phyloP scores from a whole-genome alignment of 2,329 filamentous ascomycete genomes.

The Teratosphaeriaceae sp. region DNA sequence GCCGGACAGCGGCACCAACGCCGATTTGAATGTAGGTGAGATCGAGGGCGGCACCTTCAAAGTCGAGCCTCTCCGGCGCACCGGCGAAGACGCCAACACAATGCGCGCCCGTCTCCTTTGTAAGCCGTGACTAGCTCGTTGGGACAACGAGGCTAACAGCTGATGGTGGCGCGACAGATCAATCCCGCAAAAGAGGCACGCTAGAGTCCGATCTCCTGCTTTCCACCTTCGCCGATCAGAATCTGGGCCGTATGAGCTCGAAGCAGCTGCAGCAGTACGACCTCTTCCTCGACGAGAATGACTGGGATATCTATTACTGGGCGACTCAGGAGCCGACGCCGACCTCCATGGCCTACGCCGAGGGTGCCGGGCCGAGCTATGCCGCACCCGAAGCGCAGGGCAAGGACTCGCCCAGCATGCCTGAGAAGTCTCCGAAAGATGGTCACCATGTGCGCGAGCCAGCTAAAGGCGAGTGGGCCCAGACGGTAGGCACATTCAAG shows the following conservation, averaged over 20 bases:
- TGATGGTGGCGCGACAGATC: conserved; percentile 54
- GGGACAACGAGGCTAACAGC: conserved; percentile 14
- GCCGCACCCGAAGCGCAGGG: conserved; percentile 41
- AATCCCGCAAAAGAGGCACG: conserved; percentile 92
- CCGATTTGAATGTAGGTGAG: conserved; percentile 76
- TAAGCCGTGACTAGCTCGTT: conserved; percentile 30
- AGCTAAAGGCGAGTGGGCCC: conserved; percentile 79
- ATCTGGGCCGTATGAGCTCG: conserved; percentile 67
- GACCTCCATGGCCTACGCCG: conserved; percentile 51
- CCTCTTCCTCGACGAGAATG: conserved; percentile 92
- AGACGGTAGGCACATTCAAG: conserved; percentile 91
- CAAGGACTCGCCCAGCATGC: conserved; percentile 20
- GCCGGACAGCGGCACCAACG: conserved; percentile 42
- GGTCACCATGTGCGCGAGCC: conserved; percentile 46
- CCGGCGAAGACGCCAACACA: conserved; percentile 75
- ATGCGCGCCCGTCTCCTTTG: conserved; percentile 82
- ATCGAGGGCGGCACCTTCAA: conserved; percentile 80
- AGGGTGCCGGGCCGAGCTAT: conserved; percentile 42
- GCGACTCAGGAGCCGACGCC: conserved; percentile 73
- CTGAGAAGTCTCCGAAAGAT: conserved; percentile 33
- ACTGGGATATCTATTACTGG: conserved; percentile 99
- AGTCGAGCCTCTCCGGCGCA: conserved; percentile 80
- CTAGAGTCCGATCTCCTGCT: conserved; percentile 94
- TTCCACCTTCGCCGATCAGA: conserved; percentile 81
- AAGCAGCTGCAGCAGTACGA: conserved; percentile 79